Evolutionary conservation across 257 asterid species (phyloP), one percentile per base, ranked within the genome.

Genomic region (Penstemon newberryi): DNA sequence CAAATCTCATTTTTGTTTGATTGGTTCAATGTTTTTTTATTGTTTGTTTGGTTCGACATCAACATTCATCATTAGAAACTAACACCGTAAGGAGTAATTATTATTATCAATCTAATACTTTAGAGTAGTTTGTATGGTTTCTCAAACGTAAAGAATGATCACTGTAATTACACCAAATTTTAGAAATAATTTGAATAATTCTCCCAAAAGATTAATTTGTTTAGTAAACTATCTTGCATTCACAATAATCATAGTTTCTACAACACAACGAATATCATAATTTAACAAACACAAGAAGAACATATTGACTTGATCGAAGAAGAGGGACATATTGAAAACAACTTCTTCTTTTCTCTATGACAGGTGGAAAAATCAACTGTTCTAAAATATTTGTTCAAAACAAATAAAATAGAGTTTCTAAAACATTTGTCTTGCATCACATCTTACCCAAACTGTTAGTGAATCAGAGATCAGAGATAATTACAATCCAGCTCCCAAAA

Each of bases 401-500:
- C 1, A 25, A 25, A 25, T 25, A 25, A 25, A 25, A 25, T 25
- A 57, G 59, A 40, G 57, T 13, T 8, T 60, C 70, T 66, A 70
- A 43, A 70, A 42, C 65, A 6, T 54, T 70, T 44, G 63, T 62
- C 66, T 66, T 71, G 66, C 83, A 74, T 71, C 75, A 71, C 39
- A 65, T 62, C 52, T 47, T 13, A 71, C 57, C 68, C 71, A 62
- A 67, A 40, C 65, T 70, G 73, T 53, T 65, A 56, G 69, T 54
- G 44, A 72, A 42, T 65, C 74, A 43, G 45, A 56, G 63, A 15
- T 43, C 63, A 4, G 57, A 65, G 57, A 56, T 76, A 76, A 73
- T 73, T 80, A 80, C 81, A 73, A 63, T 71, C 79, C 81, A 75
- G 73, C 80, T 72, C 72, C 75, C 19, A 63, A 54, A 74, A 67